Percentiles rank a stretch among this genome's conserved stretches.
These are phyloP conservation scores for Sporothrix curviconia DNA, from an alignment of 2,329 filamentous ascomycete species.

Conservation along the genomic window DNA sequence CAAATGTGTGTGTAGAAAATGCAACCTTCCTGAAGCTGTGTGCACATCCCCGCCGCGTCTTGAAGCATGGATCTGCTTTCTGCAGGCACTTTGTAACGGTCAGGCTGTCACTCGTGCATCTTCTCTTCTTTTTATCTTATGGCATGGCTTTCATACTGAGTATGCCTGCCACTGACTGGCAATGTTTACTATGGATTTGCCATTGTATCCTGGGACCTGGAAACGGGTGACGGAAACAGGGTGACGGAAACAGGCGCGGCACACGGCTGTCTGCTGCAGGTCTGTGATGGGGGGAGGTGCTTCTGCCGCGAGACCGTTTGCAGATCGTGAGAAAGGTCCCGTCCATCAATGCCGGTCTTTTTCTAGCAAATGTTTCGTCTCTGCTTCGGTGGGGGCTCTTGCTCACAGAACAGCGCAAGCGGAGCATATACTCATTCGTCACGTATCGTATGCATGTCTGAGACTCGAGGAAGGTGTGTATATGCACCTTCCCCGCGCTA, in stretches of 20 bases:
- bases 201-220: conserved; percentile 6
- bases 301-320: conserved; percentile 1
- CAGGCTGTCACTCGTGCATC: neutral
- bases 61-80: neutral
- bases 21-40: conserved; percentile 3
- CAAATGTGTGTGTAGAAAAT: neutral
- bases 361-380: conserved; percentile 1
- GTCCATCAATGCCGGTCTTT: neutral
- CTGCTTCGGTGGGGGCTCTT: conserved; percentile 1
- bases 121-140: neutral
- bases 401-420: neutral
- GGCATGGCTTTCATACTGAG: too few species aligned
- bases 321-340: conserved; percentile 3
- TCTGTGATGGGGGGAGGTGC: neutral
- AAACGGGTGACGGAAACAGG: too few species aligned
- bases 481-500: neutral
- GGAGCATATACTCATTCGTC: neutral
- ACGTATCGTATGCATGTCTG: neutral
- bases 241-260: neutral
- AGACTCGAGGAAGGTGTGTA: too few species aligned
- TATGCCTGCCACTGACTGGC: too few species aligned
- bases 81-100: neutral
- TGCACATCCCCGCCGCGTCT: neutral
- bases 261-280: neutral
- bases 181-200: too few species aligned